Base-by-base conservation (phyloP, 306 rosid genomes). In the Bauhinia variegata region DNA sequence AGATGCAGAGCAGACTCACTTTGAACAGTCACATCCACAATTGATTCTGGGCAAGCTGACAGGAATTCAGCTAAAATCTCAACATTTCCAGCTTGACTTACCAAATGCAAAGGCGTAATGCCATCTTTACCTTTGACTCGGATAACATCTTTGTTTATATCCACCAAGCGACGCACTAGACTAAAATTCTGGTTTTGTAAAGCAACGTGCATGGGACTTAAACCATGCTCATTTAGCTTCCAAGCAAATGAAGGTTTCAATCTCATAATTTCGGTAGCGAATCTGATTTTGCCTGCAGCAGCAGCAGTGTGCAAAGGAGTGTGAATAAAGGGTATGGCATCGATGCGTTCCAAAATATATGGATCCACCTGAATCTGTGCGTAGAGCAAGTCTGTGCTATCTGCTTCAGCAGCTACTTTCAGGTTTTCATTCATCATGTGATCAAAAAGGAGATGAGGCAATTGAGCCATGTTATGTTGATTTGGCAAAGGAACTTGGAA, bases 271-370 rank as follows among this genome's bases (percentile, higher is more conserved):
- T 76, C 75, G 41, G 62, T 0, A 9, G 71, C 50, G 28, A 76
- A 68, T 31, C 4, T 39, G 46, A 31, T 7, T 1, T 69, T 28
- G 14, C 75, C 80, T 11, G 39, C 48, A 16, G 71, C 18, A 11
- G 67, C 60, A 15, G 67, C 63, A 4, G 47, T 6, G 48, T 76
- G 80, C 16, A 76, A 34, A 12, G 80, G 80, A 9, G 80, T 76
- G 28, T 62, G 17, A 4, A 48, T 16, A 48, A 68, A 76, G 7
- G 75, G 80, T 19, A 37, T 18, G 47, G 18, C 12, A 39, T 67
- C 33, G 0, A 67, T 19, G 38, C 4, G 3, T 16, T 67, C 63
- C 37, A 67, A 41, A 39, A 51, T 28, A n/a, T 3, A n/a, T 2
- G 52, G 36, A 53, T 67, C 63, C 4, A 52, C 44, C 43, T 11